Evolutionary conservation across 2,329 filamentous ascomycete genomes (phyloP).

Genomic region (Lasiodiplodia hormozganensis): DNA sequence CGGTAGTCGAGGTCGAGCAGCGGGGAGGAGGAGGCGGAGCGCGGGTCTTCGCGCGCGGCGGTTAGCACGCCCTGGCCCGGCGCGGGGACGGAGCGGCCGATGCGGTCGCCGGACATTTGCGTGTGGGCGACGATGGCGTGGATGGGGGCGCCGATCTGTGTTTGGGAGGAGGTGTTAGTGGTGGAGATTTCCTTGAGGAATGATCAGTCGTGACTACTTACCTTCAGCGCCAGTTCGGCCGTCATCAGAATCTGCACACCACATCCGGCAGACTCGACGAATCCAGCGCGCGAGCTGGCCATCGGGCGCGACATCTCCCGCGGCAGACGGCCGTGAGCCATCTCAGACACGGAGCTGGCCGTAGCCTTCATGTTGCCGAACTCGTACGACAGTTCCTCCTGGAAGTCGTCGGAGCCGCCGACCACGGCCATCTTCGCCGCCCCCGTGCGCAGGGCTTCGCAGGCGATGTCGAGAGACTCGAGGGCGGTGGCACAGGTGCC

Average conservation of each 20-base stretch:
- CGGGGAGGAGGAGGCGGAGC: constrained; percentile 35
- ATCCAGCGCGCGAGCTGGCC: constrained; percentile 43
- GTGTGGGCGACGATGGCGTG: constrained; percentile 44
- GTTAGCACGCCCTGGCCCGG: constrained; percentile 49
- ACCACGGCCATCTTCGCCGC: constrained; percentile 44
- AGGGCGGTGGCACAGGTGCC: constrained; percentile 49
- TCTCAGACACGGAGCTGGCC: constrained; percentile 40
- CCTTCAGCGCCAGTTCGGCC: constrained; percentile 44
- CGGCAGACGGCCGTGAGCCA: constrained; percentile 36
- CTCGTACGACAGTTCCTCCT: constrained; percentile 39
- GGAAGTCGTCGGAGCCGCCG: constrained; percentile 47
- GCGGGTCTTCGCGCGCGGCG: constrained; percentile 36
- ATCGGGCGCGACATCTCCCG: constrained; percentile 47
- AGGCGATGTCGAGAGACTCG: constrained; percentile 47
- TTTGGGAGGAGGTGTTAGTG: background rate
- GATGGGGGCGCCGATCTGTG: constrained; percentile 44
- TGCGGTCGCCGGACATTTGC: constrained; percentile 44
- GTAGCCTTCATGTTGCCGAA: constrained; percentile 50
- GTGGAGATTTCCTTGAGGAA: background rate
- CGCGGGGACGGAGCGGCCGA: constrained; percentile 48
- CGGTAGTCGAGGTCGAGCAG: constrained; percentile 40
- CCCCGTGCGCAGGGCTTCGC: constrained; percentile 42
- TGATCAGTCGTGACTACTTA: background rate
- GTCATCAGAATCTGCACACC: constrained; percentile 47
- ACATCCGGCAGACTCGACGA: constrained; percentile 47